Base-by-base conservation (phyloP, 192 early-diverging fungal genomes). In the Dispira parvispora region DNA sequence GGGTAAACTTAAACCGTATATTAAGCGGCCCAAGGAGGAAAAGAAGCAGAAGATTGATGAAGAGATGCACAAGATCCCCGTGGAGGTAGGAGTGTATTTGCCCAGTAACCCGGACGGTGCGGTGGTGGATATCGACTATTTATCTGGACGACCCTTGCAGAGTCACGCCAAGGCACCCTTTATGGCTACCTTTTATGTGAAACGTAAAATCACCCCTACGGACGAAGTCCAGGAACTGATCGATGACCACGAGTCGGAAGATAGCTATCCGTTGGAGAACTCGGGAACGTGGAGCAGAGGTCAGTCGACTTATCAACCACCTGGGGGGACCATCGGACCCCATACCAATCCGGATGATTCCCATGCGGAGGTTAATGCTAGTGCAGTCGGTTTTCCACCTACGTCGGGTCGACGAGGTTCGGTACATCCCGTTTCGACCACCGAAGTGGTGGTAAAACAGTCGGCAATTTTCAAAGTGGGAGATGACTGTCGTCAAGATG, bases 21-120 rank as follows among this genome's bases (percentile, higher is more conserved):
- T 99, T 67, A 87, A 88, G 61, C 86, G 83, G 67, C 78, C 80
- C 61, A 94, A 98, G 72, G 71, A 76, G 9, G 96, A 97, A 69
- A 99, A 99, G 81, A 99, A 99, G 83, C 86, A 89, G 65, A 93
- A 94, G 69, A 90, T 99, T 69, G 96, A 99, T 65, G 94, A 99
- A 65, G 96, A 99, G 74, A 84, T 99, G 80, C 78, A 83, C 27
- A 85, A 88, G 71, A 96, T 99, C 67, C 74, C 84, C 46, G 92
- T 99, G 0, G 91, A 99, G 70, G 85, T 89, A 20, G 96, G 94
- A 43, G 95, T 98, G 0, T 99, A 99, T 67, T 67, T 99, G 60
- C 96, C 96, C 18, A 91, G 86, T 74, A 99, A 99, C 64, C 94
- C 96, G 6, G 95, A 99, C 60, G 88, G 89, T 38, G 84, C 78